phyloP scores from a whole-genome alignment of 805 yeast genomes.

The Starmerella potacharoeniae region DNA sequence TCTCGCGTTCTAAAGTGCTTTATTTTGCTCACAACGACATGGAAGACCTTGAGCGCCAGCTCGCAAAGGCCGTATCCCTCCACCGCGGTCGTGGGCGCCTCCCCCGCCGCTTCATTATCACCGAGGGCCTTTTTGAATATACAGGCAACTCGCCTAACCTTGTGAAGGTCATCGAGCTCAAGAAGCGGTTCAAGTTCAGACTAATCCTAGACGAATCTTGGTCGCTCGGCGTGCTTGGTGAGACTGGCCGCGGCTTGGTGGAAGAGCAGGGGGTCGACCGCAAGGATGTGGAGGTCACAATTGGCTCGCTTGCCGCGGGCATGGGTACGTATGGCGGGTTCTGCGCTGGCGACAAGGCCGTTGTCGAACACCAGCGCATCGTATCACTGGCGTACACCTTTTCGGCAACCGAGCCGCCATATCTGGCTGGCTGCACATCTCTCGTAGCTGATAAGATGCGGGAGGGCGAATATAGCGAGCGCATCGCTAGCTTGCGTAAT shows the following conservation, averaged over 20 bases:
- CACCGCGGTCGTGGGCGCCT: slow-evolving; percentile 51
- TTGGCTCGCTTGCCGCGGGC: slow-evolving; percentile 74
- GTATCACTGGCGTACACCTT: slow-evolving; percentile 83
- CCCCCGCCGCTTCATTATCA: slow-evolving; percentile 80
- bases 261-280: slow-evolving; percentile 65
- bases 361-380: slow-evolving; percentile 87
- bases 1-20: slow-evolving; percentile 71
- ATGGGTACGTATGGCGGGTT: slow-evolving; percentile 87
- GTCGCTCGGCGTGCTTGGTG: slow-evolving; percentile 78
- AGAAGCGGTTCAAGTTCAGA: slow-evolving; percentile 72
- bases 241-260: slow-evolving; percentile 71
- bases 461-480: slow-evolving; percentile 27
- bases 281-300: slow-evolving; percentile 64
- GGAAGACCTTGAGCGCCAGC: slow-evolving; percentile 62
- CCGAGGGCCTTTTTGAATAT: slow-evolving; percentile 80
- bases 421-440: slow-evolving; percentile 43
- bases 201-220: slow-evolving; percentile 77
- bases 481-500: slow-evolving; percentile 16
- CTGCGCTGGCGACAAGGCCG: slow-evolving; percentile 72
- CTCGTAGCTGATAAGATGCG: slow-evolving; percentile 22
- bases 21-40: slow-evolving; percentile 82
- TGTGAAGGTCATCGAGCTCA: slow-evolving; percentile 56
- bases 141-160: slow-evolving; percentile 72
- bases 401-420: slow-evolving; percentile 91
- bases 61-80: slow-evolving; percentile 45